phyloP scores from a whole-genome alignment of 2,329 filamentous ascomycete species.

The Microcyclosporella mali region DNA sequence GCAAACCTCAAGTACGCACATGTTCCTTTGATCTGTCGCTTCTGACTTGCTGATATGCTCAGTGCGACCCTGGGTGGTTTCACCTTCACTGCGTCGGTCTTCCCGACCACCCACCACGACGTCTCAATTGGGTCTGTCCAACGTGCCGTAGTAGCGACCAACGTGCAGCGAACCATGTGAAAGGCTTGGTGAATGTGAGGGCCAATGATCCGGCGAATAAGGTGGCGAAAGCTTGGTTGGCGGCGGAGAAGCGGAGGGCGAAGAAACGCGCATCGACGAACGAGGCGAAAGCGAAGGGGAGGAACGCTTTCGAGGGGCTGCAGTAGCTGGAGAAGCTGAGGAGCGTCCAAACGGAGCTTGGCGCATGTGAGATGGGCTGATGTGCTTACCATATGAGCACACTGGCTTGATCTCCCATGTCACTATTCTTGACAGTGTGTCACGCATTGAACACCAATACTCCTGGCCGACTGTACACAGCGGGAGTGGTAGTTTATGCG shows the following conservation, averaged over 20 bases:
- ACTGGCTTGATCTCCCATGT: no score
- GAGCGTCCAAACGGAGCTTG: no score
- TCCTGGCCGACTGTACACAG: no score
- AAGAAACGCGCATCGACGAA: neutral
- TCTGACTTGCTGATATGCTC: neutral
- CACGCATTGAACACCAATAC: no score
- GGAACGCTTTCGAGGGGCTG: neutral
- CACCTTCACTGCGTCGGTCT: conserved; percentile 12
- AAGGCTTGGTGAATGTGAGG: neutral
- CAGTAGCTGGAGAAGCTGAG: neutral
- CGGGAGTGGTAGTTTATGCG: no score
- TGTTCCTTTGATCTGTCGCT: no score
- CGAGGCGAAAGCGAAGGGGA: neutral
- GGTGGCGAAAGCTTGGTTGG: conserved; percentile 3
- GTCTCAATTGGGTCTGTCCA: conserved; percentile 13
- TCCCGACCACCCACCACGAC: conserved; percentile 9
- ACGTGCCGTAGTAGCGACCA: neutral
- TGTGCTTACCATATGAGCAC: no score
- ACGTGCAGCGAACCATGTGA: no score
- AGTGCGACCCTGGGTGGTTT: conserved; percentile 13
- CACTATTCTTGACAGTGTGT: no score
- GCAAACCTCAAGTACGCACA: no score
- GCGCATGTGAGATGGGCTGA: no score
- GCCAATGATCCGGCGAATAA: neutral
- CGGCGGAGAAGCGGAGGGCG: neutral